Conservation (phyloP, 495 filamentous ascomycete genomes). For the Chaetomium tenue region DNA sequence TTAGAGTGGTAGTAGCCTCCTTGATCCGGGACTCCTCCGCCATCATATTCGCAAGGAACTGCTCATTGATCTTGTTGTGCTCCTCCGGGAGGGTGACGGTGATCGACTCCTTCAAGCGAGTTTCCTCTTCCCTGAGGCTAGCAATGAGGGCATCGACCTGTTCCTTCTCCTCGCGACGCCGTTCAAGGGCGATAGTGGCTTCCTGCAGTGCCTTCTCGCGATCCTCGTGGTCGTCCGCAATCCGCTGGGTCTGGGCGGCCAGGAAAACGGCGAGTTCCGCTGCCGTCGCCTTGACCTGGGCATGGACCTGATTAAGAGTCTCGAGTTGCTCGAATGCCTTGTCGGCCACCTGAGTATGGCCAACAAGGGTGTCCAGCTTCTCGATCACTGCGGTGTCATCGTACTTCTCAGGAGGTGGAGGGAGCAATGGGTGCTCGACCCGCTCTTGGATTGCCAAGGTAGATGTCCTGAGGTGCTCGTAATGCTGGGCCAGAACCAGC, state of each 20-base stretch:
- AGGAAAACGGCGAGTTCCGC: constrained; percentile 85
- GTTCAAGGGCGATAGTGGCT: constrained; percentile 75
- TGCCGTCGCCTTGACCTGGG: constrained; percentile 83
- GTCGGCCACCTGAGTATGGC: constrained; percentile 57
- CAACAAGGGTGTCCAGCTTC: constrained; percentile 83
- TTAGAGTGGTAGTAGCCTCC: background rate
- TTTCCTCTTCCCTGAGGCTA: constrained; percentile 46
- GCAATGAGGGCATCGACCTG: constrained; percentile 72
- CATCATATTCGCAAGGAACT: constrained; percentile 30
- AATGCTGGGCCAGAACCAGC: constrained; percentile 76
- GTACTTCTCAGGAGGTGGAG: constrained; percentile 47
- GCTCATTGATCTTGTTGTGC: constrained; percentile 33
- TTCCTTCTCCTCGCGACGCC: constrained; percentile 71
- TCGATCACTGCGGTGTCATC: constrained; percentile 67
- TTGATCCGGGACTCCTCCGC: constrained; percentile 30
- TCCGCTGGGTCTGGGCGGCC: constrained; percentile 69
- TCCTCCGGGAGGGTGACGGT: constrained; percentile 55
- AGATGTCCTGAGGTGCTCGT: constrained; percentile 61
- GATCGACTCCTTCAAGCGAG: constrained; percentile 42
- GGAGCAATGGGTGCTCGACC: constrained; percentile 46
- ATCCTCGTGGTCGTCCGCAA: constrained; percentile 74
- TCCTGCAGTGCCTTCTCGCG: constrained; percentile 81
- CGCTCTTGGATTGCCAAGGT: constrained; percentile 51
- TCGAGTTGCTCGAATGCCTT: constrained; percentile 62
- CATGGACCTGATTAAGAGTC: constrained; percentile 84